Evolutionary conservation across 805 yeast species (phyloP), one percentile per base, ranked within the genome.

Genomic region (Pichia nanzhaoensis): DNA sequence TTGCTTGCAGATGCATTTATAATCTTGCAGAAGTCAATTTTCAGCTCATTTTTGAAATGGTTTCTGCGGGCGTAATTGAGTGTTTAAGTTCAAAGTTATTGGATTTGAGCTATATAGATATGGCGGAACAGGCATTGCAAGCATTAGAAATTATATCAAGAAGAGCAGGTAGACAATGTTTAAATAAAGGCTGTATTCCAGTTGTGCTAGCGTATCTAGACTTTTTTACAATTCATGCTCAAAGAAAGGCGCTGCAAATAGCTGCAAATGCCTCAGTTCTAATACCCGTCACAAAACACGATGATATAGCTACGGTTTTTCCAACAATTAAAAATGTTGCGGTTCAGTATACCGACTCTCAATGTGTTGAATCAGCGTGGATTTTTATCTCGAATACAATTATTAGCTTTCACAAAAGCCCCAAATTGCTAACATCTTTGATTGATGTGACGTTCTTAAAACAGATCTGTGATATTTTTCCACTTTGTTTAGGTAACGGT

Each of bases 101-200:
- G 46, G 95, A 87, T 50, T 82, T 91, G 16, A 78, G 80, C 44
- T 90, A 78, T 58, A 90, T 91, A 44, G 99, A 91, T 59, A 68
- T 91, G 44, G 95, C 96, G 0, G 99, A 91, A 58, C 96, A 90
- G 63, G 88, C 89, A 0, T 64, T 89, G 34, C 90, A 82, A 56
- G 79, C 90, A 0, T 65, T 84, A 38, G 90, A 82, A 57, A 69
- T 77, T 60, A 77, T 84, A 14, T 78, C 89, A 1, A 65, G 80
- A 47, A 71, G 71, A 27, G 66, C 74, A 19, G 76, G 82, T 2
- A 59, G 64, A 35, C 72, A 68, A 24, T 69, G 86, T 13, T 64
- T 87, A 34, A 60, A 69, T 18, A 74, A 77, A 45, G 82, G 83
- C 33, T 82, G 89, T 8, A 60, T 90, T 8, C 64, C 70, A 6